A percentile compares a stretch with the other conserved stretches of the same genome.
Evolutionary conservation across 371 early-diverging fungal genomes (phyloP).

Genomic region (Lichtheimia hyalospora): DNA sequence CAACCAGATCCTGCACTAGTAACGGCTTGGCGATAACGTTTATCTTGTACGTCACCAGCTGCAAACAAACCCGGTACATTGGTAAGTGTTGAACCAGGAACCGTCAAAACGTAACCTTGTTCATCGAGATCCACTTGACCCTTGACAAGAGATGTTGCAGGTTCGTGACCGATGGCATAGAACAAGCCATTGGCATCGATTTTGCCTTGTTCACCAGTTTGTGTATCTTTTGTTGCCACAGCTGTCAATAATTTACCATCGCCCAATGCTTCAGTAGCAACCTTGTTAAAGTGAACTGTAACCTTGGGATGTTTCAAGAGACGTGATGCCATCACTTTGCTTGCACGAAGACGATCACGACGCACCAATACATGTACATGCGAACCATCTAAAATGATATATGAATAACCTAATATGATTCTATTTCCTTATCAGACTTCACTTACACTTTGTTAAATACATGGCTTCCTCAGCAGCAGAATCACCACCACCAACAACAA

Average conservation of each 20-base stretch:
- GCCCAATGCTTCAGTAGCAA: constrained; percentile 85
- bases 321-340: constrained; percentile 94
- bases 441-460: constrained; percentile 85
- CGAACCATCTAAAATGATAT: constrained; percentile 73
- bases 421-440: too few species aligned
- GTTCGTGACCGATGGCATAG: constrained; percentile 98
- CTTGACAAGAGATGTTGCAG: constrained; percentile 83
- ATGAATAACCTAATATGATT: too few species aligned
- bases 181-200: constrained; percentile 91
- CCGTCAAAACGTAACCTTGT: constrained; percentile 88
- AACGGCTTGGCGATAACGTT: constrained; percentile 85
- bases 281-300: constrained; percentile 88
- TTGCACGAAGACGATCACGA: constrained; percentile 94
- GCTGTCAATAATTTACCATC: constrained; percentile 75
- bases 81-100: constrained; percentile 83
- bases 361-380: constrained; percentile 96
- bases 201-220: constrained; percentile 62
- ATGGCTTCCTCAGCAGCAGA: constrained; percentile 98
- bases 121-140: constrained; percentile 76
- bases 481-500: constrained; percentile 99
- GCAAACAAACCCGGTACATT: constrained; percentile 94
- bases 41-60: constrained; percentile 98
- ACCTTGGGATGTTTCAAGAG: constrained; percentile 86
- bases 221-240: constrained; percentile 73
- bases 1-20: constrained; percentile 85